A percentile compares a stretch with the other conserved stretches of the same genome.
Conservation (phyloP, 2,329 filamentous ascomycete genomes). For the Balansia obtecta region DNA sequence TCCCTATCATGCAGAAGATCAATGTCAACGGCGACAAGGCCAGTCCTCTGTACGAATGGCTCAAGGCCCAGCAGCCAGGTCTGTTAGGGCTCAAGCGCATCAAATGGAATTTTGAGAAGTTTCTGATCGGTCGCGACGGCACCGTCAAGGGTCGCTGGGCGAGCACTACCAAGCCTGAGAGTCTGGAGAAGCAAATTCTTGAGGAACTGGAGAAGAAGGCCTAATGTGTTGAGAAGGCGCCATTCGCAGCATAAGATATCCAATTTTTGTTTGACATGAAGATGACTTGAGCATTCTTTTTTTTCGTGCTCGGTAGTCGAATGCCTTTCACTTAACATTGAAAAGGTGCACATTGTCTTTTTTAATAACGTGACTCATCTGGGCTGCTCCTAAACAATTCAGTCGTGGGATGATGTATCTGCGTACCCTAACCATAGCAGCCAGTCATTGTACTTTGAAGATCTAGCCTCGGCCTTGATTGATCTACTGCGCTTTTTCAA, state of each 20-base stretch:
- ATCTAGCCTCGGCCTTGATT: too few relatives aligned
- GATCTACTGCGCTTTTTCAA: too few relatives aligned
- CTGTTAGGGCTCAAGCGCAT: slow-evolving; percentile 78
- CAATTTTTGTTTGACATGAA: not conserved
- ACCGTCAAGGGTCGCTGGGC: slow-evolving; percentile 79
- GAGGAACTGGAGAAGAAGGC: slow-evolving; percentile 53
- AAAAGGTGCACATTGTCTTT: too few relatives aligned
- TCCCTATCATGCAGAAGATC: slow-evolving; percentile 83
- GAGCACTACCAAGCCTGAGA: slow-evolving; percentile 75
- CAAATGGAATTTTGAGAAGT: slow-evolving; percentile 99
- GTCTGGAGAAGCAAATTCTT: slow-evolving; percentile 61
- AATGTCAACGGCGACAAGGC: slow-evolving; percentile 85
- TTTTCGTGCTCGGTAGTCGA: too few relatives aligned
- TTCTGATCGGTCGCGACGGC: slow-evolving; percentile 76
- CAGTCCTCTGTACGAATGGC: slow-evolving; percentile 52
- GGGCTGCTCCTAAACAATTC: too few relatives aligned
- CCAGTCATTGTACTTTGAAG: too few relatives aligned
- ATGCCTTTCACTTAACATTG: too few relatives aligned
- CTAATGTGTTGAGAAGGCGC: not conserved
- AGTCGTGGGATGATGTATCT: too few relatives aligned
- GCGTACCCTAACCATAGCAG: too few relatives aligned
- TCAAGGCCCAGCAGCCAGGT: slow-evolving; percentile 63
- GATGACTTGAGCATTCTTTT: too few relatives aligned
- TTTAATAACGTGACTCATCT: too few relatives aligned
- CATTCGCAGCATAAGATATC: not conserved